Percentiles rank a stretch among this genome's conserved stretches.
phyloP scores from a whole-genome alignment of 2,329 filamentous ascomycete genomes.

The Cadophora luteo-olivacea region DNA sequence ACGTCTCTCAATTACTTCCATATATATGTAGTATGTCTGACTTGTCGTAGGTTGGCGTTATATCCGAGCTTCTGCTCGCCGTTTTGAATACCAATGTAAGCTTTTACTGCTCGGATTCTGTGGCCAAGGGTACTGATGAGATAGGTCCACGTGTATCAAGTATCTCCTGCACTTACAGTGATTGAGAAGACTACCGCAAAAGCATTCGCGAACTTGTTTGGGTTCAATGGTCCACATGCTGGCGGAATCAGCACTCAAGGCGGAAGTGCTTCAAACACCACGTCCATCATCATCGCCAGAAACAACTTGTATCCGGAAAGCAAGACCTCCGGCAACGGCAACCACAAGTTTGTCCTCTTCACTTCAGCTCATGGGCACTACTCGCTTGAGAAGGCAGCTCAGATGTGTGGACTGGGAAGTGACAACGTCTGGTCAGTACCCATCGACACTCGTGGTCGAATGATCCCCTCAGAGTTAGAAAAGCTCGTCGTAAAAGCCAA shows the following conservation, averaged over 20 bases:
- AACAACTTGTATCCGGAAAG: conserved; percentile 84
- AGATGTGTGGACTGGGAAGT: conserved; percentile 84
- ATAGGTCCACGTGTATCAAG: conserved; percentile 87
- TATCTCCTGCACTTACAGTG: conserved; percentile 85
- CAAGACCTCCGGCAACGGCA: conserved; percentile 74
- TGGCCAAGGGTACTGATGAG: conserved; percentile 23
- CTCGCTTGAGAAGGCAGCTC: conserved; percentile 92
- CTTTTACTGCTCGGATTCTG: conserved; percentile 21
- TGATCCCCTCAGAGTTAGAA: conserved; percentile 72
- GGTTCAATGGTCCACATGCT: conserved; percentile 70
- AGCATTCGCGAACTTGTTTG: conserved; percentile 77
- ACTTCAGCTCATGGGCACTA: conserved; percentile 93
- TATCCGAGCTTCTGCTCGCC: conserved; percentile 83
- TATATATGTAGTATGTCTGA: not conserved
- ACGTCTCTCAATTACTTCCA: conserved; percentile 40
- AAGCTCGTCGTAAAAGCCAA: conserved; percentile 67
- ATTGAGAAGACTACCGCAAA: conserved; percentile 85
- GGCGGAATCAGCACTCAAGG: conserved; percentile 78
- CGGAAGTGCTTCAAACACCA: conserved; percentile 83
- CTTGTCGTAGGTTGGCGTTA: conserved; percentile 71
- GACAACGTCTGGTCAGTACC: conserved; percentile 75
- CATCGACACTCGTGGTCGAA: conserved; percentile 74
- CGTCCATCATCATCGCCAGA: conserved; percentile 84
- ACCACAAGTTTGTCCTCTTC: conserved; percentile 77
- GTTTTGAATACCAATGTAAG: conserved; percentile 87